Base-by-base conservation (phyloP, 306 rosid genomes). In the Senna siamea region DNA sequence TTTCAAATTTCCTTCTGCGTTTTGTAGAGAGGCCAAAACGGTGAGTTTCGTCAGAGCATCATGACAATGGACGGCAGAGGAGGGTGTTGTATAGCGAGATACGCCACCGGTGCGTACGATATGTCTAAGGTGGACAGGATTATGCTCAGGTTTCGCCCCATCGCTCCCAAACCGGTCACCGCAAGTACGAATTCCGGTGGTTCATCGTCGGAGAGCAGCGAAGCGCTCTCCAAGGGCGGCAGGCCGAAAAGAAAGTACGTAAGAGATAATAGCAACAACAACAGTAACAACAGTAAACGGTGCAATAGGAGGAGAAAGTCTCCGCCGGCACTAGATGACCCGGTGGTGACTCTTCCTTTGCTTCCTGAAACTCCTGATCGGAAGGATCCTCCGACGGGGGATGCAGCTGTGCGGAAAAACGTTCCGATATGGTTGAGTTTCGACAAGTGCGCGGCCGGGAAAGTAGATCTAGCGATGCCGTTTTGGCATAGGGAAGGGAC, bases 121-220 rank as follows among this genome's bases (percentile, higher is more conserved):
- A 79, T 75, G 76, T 85, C 96, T 2, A 75, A 79, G 9, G 74
- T 84, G 10, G 79, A 83, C 60, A 81, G 73, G 40, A 94, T 94
- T 82, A 94, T 94, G 99, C 91, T 85, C 0, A 68, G 85, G 26
- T 94, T 88, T 66, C 87, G 98, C 0, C 99, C 99, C 0, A 94
- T 94, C 28, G 97, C 96, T 0, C 99, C 99, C 2, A 94, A 90
- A 48, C 98, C 99, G 0, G 79, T 64, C 5, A 35, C 80, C 66
- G 86, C 87, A 6, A 66, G 64, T 5, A 38, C 84, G 0, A 34
- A 41, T 5, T 81, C 88, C 28, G 84, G 82, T 0, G 80, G 65
- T 4, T 85, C 84, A 22, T 68, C 89, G 7, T 73, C 82, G 37
- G 89, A 85, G 51, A 71, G 62, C 35, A 30, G 78, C 0, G 92